These are phyloP conservation scores for Selaginella tamariscina DNA, from an alignment of 75 land plant species.

Conservation along the genomic window DNA sequence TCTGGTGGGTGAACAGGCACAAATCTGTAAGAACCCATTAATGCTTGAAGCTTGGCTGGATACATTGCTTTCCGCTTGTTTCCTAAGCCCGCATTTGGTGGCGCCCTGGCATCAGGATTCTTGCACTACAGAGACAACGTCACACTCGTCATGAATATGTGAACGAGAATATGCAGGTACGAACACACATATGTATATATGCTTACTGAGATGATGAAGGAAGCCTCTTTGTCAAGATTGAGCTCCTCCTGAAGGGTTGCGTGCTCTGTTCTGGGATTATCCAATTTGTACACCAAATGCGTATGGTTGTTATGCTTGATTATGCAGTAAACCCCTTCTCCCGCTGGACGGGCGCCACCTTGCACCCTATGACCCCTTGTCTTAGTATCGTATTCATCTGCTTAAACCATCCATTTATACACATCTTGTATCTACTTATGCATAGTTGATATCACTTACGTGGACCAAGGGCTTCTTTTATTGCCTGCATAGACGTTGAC, in stretches of 20 bases:
- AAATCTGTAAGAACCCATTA: slow-evolving; percentile 38
- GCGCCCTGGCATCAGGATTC: slow-evolving; percentile 51
- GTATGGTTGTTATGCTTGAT: slow-evolving; percentile 54
- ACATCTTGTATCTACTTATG: not conserved
- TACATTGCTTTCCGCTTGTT: slow-evolving; percentile 54
- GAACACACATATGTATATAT: not conserved
- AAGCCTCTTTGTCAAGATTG: slow-evolving; percentile 58
- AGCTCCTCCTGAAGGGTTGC: slow-evolving; percentile 45
- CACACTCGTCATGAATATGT: not conserved
- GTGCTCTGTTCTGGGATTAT: slow-evolving; percentile 34
- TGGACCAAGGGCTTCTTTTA: slow-evolving; percentile 41
- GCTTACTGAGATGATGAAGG: slow-evolving; percentile 40
- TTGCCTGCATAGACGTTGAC: slow-evolving; percentile 47
- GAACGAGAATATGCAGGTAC: too few species aligned
- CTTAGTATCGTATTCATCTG: slow-evolving; percentile 63
- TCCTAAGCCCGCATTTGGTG: slow-evolving; percentile 40
- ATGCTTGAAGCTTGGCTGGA: slow-evolving; percentile 61
- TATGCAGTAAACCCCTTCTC: slow-evolving; percentile 70
- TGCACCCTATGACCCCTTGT: slow-evolving; percentile 40
- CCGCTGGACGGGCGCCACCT: slow-evolving; percentile 45
- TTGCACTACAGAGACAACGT: slow-evolving; percentile 36
- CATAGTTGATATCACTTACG: slow-evolving; percentile 24
- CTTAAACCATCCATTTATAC: too few species aligned
- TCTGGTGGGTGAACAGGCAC: slow-evolving; percentile 70
- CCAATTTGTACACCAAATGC: slow-evolving; percentile 74